Conservation (phyloP, 2,329 filamentous ascomycete genomes). For the Aspergillus uvarum region DNA sequence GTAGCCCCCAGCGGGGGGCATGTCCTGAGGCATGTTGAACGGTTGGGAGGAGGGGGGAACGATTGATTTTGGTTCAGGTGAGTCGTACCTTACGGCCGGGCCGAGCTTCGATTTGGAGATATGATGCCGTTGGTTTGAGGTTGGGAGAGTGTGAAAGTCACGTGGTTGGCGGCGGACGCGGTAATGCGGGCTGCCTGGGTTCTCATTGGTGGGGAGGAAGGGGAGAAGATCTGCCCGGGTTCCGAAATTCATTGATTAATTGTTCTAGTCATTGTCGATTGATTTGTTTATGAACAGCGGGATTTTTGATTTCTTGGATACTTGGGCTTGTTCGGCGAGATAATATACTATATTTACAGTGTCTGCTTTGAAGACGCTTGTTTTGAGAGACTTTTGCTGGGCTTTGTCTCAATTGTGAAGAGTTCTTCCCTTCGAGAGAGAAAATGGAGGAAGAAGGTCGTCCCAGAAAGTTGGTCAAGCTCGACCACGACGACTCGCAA, state of each 20-base stretch:
- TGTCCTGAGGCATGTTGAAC: constrained; percentile 85
- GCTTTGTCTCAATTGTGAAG: neutral
- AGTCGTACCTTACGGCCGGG: neutral
- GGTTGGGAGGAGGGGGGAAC: constrained; percentile 18
- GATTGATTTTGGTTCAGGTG: constrained; percentile 19
- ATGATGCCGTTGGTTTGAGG: constrained; percentile 18
- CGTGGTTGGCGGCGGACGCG: constrained; percentile 25
- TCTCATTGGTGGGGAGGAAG: constrained; percentile 30
- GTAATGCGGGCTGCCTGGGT: constrained; percentile 31
- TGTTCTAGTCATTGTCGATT: too few relatives aligned
- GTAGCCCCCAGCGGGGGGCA: constrained; percentile 94
- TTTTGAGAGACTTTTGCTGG: too few relatives aligned
- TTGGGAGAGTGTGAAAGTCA: constrained; percentile 26
- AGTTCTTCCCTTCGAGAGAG: neutral
- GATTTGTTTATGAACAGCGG: too few relatives aligned
- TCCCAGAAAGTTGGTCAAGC: constrained; percentile 56
- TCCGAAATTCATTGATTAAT: neutral
- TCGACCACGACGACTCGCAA: constrained; percentile 40
- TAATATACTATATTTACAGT: too few relatives aligned
- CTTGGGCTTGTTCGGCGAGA: too few relatives aligned
- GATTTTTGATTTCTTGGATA: too few relatives aligned
- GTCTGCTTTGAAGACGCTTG: too few relatives aligned
- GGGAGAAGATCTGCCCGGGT: too few relatives aligned
- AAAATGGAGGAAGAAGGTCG: constrained; percentile 58
- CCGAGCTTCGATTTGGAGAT: neutral